These are phyloP conservation scores for Termitomyces sp. DNA, from an alignment of 768 basidiomycete species.

Conservation along the genomic window DNA sequence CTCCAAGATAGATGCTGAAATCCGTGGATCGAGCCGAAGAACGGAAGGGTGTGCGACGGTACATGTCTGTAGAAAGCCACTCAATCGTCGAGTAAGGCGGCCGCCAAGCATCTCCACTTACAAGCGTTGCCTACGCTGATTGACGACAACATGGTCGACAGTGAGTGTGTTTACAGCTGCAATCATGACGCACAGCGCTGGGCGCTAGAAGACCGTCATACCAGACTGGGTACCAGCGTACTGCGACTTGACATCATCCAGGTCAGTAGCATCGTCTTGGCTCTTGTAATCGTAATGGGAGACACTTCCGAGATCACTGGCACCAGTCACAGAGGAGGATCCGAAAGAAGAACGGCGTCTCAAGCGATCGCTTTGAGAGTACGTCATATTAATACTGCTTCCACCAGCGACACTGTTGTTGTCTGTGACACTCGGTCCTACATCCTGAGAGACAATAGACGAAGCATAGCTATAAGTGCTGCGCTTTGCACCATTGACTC, in stretches of 20 bases:
- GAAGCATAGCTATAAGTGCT: constrained; percentile 83
- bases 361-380: constrained; percentile 88
- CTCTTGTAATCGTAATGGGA: constrained; percentile 85
- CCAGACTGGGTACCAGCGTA: constrained; percentile 83
- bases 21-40: constrained; percentile 9
- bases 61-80: constrained; percentile 9
- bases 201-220: constrained; percentile 68
- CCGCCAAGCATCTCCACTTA: constrained; percentile 1
- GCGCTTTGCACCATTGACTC: constrained; percentile 58
- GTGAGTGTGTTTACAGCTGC: constrained; percentile 3
- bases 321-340: constrained; percentile 62
- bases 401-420: constrained; percentile 58
- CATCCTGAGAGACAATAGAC: constrained; percentile 92
- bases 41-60: constrained; percentile 11
- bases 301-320: constrained; percentile 74
- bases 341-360: constrained; percentile 72
- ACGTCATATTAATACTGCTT: constrained; percentile 61
- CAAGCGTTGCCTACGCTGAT: constrained; percentile 6
- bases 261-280: constrained; percentile 74
- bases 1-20: constrained; percentile 13
- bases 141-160: constrained; percentile 8
- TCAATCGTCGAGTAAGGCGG: constrained; percentile 5
- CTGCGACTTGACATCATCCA: constrained; percentile 87
- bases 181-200: not conserved
- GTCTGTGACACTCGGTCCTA: constrained; percentile 57